A percentile compares a stretch with the other conserved stretches of the same genome.
Evolutionary conservation across 2,329 filamentous ascomycete genomes (phyloP).

Genomic region (Karstenula rhodostoma): DNA sequence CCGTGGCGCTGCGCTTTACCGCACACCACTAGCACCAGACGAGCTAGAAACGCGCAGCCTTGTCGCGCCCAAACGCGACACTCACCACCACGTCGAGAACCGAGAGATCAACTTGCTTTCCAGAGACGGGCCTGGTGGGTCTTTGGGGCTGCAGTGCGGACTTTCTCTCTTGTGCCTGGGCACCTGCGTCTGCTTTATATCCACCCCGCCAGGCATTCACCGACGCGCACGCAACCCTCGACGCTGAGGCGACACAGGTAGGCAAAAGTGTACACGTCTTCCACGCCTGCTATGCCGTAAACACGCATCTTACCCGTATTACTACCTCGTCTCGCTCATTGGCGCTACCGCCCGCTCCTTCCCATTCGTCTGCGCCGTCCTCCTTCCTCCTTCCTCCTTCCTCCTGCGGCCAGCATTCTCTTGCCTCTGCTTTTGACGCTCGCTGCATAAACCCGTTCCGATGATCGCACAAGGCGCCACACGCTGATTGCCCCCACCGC

Average conservation of each 20-base stretch:
- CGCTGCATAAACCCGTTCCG: conserved; percentile 19
- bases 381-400: too few relatives aligned
- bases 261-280: conserved; percentile 21
- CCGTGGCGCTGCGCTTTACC: conserved; percentile 1
- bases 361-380: conserved; percentile 5
- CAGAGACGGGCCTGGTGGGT: not conserved
- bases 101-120: conserved; percentile 1
- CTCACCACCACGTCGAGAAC: not conserved
- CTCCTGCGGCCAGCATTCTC: not conserved
- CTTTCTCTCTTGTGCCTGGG: conserved; percentile 17
- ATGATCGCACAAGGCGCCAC: conserved; percentile 38
- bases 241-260: conserved; percentile 24
- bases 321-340: not conserved
- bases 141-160: not conserved
- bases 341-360: not conserved
- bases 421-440: conserved; percentile 15
- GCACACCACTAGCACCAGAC: not conserved
- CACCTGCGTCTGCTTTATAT: conserved; percentile 26
- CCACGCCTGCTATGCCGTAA: conserved; percentile 2
- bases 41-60: conserved; percentile 11
- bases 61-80: conserved; percentile 3
- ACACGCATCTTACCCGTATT: not conserved
- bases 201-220: conserved; percentile 36
- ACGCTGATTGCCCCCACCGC: conserved; percentile 22
- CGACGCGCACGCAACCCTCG: conserved; percentile 46